These are phyloP conservation scores for Mucor circinelloides DNA, from an alignment of 371 early-diverging fungal species.

Conservation along the genomic window DNA sequence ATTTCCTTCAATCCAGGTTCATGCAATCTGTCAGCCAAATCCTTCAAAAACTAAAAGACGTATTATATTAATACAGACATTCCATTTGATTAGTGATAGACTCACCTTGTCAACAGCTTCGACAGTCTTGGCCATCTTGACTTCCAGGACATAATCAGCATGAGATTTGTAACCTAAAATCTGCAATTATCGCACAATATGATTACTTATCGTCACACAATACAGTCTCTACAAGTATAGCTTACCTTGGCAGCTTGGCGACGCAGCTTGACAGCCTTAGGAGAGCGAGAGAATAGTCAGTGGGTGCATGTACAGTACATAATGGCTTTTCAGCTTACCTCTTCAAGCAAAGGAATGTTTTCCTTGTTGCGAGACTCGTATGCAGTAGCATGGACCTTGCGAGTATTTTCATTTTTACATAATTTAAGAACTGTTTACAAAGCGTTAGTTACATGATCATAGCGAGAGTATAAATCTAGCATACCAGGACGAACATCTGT, in stretches of 20 bases:
- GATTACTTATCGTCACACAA: background rate
- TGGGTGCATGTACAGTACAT: background rate
- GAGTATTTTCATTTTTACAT: conserved; percentile 65
- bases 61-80: background rate
- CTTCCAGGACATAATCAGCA: conserved; percentile 74
- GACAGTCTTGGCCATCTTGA: conserved; percentile 85
- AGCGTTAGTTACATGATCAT: background rate
- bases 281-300: background rate
- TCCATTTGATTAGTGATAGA: background rate
- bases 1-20: conserved; percentile 66
- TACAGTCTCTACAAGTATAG: background rate
- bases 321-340: conserved; percentile 21
- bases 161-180: conserved; percentile 79
- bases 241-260: conserved; percentile 57
- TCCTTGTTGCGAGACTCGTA: conserved; percentile 63
- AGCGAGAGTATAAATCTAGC: background rate
- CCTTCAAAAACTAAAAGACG: conserved; percentile 60
- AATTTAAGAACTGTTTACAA: conserved; percentile 49
- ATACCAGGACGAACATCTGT: conserved; percentile 52
- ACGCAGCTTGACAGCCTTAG: conserved; percentile 62
- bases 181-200: conserved; percentile 3
- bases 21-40: conserved; percentile 60
- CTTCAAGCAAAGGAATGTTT: conserved; percentile 60
- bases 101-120: conserved; percentile 59
- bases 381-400: conserved; percentile 52